phyloP scores from a whole-genome alignment of 176 grass and related monocot species.

The Rhipidocladum racemiflorum region DNA sequence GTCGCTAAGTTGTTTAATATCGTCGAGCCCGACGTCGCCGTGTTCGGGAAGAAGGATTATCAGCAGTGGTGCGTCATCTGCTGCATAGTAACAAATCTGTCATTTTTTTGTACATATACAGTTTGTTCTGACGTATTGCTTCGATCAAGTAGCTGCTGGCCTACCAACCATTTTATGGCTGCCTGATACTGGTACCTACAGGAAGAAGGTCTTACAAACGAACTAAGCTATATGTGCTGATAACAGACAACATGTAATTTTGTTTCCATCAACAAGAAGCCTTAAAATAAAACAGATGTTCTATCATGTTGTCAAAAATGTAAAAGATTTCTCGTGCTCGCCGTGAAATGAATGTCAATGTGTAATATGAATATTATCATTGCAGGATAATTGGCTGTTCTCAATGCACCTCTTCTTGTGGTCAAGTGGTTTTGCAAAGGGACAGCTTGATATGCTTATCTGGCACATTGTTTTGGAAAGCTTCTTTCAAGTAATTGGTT shows the following conservation, averaged over 20 bases:
- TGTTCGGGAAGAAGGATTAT: too few species aligned
- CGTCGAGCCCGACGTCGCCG: too few species aligned
- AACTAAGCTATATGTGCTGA: background rate
- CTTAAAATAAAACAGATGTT: too few species aligned
- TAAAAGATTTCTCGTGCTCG: too few species aligned
- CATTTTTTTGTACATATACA: background rate
- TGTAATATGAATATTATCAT: background rate
- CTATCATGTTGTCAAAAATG: too few species aligned
- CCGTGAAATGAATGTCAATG: background rate
- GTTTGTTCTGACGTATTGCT: background rate
- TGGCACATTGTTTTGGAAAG: background rate
- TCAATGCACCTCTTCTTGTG: background rate
- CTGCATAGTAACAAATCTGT: conserved; percentile 56
- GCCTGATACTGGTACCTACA: background rate
- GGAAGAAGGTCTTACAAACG: background rate
- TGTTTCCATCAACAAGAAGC: background rate
- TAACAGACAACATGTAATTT: background rate
- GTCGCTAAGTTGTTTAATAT: too few species aligned
- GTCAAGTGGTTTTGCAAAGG: background rate
- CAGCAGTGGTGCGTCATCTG: conserved; percentile 87
- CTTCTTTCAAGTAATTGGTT: background rate
- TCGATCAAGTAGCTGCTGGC: background rate
- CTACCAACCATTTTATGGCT: background rate
- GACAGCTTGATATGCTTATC: background rate
- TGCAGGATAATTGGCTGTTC: background rate